Conservation (phyloP, 306 rosid species). For the Vigna trinervia region DNA sequence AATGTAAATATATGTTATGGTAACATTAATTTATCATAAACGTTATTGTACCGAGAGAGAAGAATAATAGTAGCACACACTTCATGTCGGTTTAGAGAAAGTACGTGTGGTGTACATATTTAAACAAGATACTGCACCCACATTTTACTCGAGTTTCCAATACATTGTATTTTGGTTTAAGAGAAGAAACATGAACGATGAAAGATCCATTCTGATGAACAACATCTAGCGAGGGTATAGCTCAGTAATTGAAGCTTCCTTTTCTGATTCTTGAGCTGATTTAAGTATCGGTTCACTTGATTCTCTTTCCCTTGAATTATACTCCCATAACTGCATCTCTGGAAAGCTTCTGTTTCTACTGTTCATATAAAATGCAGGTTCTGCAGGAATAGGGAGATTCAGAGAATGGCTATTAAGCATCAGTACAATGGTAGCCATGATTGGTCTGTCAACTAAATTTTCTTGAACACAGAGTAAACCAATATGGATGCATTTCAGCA, state of each 20-base stretch:
- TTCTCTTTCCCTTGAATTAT: neutral
- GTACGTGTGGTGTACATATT: too few species aligned
- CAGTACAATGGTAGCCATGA: neutral
- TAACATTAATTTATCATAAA: too few species aligned
- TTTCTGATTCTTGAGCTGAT: neutral
- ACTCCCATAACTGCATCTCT: neutral
- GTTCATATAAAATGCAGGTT: neutral
- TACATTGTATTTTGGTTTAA: too few species aligned
- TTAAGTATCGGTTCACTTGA: neutral
- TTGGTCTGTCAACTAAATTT: neutral
- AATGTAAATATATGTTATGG: too few species aligned
- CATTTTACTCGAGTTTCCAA: too few species aligned
- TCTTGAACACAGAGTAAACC: neutral
- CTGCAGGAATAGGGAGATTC: neutral
- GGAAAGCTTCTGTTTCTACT: neutral
- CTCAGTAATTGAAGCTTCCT: neutral
- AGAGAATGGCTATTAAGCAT: neutral
- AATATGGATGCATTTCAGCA: constrained; percentile 4
- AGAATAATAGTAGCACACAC: too few species aligned
- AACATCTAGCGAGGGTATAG: neutral
- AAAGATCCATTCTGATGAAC: neutral
- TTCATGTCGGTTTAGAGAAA: too few species aligned
- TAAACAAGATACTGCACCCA: too few species aligned
- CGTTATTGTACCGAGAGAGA: too few species aligned
- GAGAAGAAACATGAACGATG: too few species aligned